Evolutionary conservation across 148 eudicot species (phyloP), one percentile per base, ranked within the genome.

Genomic region (Heliosperma pusillum): DNA sequence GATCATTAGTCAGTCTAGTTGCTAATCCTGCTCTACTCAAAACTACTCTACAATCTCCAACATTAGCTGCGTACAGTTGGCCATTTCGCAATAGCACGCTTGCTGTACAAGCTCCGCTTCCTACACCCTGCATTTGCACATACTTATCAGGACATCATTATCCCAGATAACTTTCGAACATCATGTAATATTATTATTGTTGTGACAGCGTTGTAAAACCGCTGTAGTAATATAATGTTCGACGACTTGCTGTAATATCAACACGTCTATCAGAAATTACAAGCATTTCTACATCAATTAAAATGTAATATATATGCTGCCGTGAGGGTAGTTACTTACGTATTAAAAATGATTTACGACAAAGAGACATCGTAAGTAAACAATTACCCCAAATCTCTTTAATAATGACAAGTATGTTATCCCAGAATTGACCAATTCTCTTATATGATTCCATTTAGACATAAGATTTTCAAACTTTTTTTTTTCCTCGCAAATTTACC

Each of bases 31-130:
- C 79, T 66, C 79, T 83, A 69, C 90, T 83, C 76, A 90, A 20
- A 52, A 90, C 91, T 17, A 83, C 91, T 55, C 87, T 84, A 79
- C 94, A 90, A 72, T 90, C 94, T 2, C 94, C 94, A 26, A 82
- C 89, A 53, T 88, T 90, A 2, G 94, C 85, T 24, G 78, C 80
- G 12, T 83, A 73, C 4, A 90, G 62, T 21, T 77, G 74, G 15
- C 87, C 86, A 11, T 85, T 65, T 50, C 70, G 82, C 3, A 90
- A 2, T n/a, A 90, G 78, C 47, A 85, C 94, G 53, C 89, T 83
- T 25, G 84, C 83, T 17, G 84, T 79, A 71, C 91, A 88, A 24
- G 91, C 88, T 74, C 93, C 93, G 24, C 93, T 86, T 52, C 74
- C 77, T 76, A 80, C 77, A 50, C 74, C 83, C 89, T 86, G 76